Conservation (phyloP, 495 filamentous ascomycete species). For the Trichoderma orchidacearum region DNA sequence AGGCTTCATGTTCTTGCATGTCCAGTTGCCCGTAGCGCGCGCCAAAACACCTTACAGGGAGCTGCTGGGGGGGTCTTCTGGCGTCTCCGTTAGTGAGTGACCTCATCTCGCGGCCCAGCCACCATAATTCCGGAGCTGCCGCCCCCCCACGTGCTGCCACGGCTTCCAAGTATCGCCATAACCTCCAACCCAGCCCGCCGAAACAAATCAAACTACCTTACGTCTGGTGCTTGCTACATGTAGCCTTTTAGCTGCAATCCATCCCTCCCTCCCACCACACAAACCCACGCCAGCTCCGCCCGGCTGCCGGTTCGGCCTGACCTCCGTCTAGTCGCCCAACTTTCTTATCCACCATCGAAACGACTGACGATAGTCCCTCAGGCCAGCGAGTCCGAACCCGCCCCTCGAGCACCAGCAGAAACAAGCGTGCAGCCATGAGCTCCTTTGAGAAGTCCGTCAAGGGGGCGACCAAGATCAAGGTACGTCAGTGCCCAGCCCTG, state of each 20-base stretch:
- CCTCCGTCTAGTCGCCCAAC: neutral
- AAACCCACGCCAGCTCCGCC: neutral
- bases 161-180: neutral
- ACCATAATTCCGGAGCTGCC: neutral
- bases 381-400: neutral
- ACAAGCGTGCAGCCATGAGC: conserved; percentile 14
- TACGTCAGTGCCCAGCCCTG: conserved; percentile 19
- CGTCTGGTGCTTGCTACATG: neutral
- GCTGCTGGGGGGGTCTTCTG: too few relatives aligned
- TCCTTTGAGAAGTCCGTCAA: conserved; percentile 90
- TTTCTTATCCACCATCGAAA: neutral
- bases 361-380: neutral
- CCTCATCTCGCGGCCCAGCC: neutral
- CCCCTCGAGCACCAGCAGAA: neutral
- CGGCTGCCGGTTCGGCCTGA: neutral
- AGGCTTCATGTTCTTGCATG: too few relatives aligned
- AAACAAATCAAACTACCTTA: too few relatives aligned
- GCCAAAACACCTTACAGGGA: too few relatives aligned
- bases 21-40: too few relatives aligned
- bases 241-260: neutral
- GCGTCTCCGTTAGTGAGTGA: neutral
- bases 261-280: neutral
- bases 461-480: conserved; percentile 90
- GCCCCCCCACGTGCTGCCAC: neutral
- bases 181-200: neutral